phyloP scores from a whole-genome alignment of 2,329 filamentous ascomycete genomes.

The Metarhizium anisopliae region DNA sequence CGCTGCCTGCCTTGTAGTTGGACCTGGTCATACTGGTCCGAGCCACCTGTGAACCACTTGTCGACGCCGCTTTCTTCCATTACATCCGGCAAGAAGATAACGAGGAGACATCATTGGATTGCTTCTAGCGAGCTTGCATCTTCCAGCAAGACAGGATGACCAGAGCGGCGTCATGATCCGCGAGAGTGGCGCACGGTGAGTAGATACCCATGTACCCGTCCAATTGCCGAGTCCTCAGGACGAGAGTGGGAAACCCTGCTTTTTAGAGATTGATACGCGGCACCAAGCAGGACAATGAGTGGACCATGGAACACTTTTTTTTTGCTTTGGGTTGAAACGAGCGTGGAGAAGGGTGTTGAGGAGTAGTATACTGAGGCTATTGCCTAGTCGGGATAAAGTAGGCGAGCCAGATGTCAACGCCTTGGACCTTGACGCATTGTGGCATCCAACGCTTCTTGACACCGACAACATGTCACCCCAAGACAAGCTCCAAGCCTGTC shows the following conservation, averaged over 20 bases:
- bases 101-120: conserved; percentile 6
- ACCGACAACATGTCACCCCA: too few relatives aligned
- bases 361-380: background rate
- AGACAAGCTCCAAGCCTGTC: too few relatives aligned
- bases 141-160: background rate
- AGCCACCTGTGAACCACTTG: background rate
- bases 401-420: background rate
- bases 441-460: background rate
- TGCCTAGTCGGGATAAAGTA: background rate
- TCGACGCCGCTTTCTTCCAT: background rate
- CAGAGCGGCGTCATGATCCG: background rate
- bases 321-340: too few relatives aligned
- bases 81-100: background rate
- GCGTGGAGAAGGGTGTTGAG: too few relatives aligned
- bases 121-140: conserved; percentile 7
- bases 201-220: background rate
- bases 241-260: background rate
- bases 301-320: too few relatives aligned
- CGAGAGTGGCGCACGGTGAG: background rate
- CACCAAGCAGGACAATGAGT: background rate
- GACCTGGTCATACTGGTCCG: background rate
- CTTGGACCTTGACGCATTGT: background rate
- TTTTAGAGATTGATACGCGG: background rate
- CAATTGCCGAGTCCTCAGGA: background rate
- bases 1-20: background rate